These are phyloP conservation scores for Penicillium palitans DNA, from an alignment of 2,329 filamentous ascomycete species.

Conservation along the genomic window DNA sequence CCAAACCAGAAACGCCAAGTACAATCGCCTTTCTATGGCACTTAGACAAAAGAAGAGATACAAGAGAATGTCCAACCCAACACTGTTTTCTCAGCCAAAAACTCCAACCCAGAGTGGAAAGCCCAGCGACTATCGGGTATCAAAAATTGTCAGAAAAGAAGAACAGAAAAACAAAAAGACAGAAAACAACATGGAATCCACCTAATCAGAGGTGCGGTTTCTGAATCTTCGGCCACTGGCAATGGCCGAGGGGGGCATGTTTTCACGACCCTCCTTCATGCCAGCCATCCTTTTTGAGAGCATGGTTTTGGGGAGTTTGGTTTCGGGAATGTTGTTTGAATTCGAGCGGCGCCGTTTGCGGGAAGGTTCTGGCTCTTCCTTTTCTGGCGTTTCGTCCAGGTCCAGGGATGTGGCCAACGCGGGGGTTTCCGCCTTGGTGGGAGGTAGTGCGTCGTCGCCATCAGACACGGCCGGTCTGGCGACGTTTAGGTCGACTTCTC, in stretches of 20 bases:
- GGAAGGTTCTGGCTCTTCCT: slow-evolving; percentile 28
- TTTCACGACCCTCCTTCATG: slow-evolving; percentile 50
- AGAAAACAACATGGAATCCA: slow-evolving; percentile 2
- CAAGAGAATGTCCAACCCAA: slow-evolving; percentile 13
- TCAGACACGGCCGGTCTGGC: slow-evolving; percentile 34
- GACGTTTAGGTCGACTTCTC: slow-evolving; percentile 55
- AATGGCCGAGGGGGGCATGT: slow-evolving; percentile 35
- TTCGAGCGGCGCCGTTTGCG: slow-evolving; percentile 34
- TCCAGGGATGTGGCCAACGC: slow-evolving; percentile 5
- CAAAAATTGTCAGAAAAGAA: slow-evolving; percentile 15
- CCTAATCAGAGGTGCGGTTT: slow-evolving; percentile 30
- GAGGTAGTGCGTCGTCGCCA: slow-evolving; percentile 12
- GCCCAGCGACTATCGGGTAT: slow-evolving; percentile 28
- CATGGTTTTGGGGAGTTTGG: slow-evolving; percentile 47
- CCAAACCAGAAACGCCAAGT: slow-evolving; percentile 4
- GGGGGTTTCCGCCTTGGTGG: slow-evolving; percentile 18
- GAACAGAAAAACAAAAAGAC: slow-evolving; percentile 4
- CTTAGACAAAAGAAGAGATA: slow-evolving; percentile 13
- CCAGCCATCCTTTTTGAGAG: slow-evolving; percentile 41
- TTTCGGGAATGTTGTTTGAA: slow-evolving; percentile 30
- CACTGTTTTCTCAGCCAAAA: slow-evolving; percentile 20
- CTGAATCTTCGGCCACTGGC: slow-evolving; percentile 34
- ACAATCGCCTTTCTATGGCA: slow-evolving; percentile 8
- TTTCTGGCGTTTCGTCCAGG: slow-evolving; percentile 20
- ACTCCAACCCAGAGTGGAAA: slow-evolving; percentile 22